A percentile compares a stretch with the other conserved stretches of the same genome.
Conservation (phyloP, 352 stramenopile species). For the Phytophthora sansomeana region DNA sequence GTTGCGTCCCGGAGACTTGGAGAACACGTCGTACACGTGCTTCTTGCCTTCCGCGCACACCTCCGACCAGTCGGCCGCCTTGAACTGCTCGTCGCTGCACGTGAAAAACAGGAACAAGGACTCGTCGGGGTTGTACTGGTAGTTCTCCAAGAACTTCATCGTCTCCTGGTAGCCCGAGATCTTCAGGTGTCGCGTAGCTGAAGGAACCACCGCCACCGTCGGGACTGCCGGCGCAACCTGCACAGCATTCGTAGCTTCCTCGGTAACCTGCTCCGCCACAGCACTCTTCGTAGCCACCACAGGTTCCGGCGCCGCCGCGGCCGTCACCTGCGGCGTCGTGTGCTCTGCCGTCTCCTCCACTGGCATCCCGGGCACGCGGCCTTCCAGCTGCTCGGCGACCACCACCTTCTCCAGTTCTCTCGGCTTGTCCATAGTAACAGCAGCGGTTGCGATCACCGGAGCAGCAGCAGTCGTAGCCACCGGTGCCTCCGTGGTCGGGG, state of each 20-base stretch:
- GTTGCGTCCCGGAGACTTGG: constrained; percentile 57
- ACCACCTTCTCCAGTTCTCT: constrained; percentile 14
- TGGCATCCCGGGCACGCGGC: constrained; percentile 30
- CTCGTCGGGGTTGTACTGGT: constrained; percentile 47
- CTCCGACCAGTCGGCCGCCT: constrained; percentile 59
- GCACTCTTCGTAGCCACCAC: constrained; percentile 11
- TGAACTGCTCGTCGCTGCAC: constrained; percentile 68
- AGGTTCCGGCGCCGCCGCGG: not conserved
- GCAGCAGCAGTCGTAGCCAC: constrained; percentile 2
- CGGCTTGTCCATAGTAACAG: constrained; percentile 13
- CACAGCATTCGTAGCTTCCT: constrained; percentile 1
- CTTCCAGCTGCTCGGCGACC: constrained; percentile 23
- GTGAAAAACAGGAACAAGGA: constrained; percentile 74
- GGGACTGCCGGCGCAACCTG: not conserved
- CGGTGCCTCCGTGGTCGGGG: constrained; percentile 9
- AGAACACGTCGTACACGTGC: constrained; percentile 68
- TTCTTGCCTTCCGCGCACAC: constrained; percentile 54
- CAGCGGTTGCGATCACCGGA: too few species aligned
- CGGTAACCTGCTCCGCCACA: not conserved
- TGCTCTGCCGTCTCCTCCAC: constrained; percentile 15
- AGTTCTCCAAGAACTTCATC: constrained; percentile 61
- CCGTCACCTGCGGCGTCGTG: too few species aligned
- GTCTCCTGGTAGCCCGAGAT: constrained; percentile 58
- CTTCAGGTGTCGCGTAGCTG: constrained; percentile 47
- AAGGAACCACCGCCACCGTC: constrained; percentile 16